phyloP scores from a whole-genome alignment of 495 filamentous ascomycete species.

The Hyaloscypha variabilis region DNA sequence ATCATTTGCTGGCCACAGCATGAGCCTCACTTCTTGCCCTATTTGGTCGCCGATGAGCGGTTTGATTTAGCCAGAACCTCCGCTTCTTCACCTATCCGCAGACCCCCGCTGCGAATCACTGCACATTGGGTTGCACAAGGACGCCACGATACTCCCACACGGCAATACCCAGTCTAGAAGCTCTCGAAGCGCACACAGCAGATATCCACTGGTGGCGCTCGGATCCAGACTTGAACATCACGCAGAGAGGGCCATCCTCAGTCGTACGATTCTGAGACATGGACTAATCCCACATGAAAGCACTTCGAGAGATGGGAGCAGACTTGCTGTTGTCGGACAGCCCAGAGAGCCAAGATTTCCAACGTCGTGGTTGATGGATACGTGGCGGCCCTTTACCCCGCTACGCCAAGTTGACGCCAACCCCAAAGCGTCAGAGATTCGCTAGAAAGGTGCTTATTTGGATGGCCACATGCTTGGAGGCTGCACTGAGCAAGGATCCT shows the following conservation, averaged over 20 bases:
- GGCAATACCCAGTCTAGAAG: not conserved
- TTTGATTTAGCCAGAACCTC: not conserved
- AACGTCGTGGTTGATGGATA: not conserved
- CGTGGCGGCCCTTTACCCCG: constrained; percentile 11
- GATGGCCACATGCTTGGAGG: not conserved
- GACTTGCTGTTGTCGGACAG: not conserved
- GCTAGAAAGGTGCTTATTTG: not conserved
- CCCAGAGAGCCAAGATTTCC: not conserved
- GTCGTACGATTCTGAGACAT: constrained; percentile 20
- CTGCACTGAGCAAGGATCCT: not conserved
- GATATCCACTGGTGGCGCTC: not conserved
- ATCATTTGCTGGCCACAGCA: not conserved
- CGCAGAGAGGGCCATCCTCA: not conserved
- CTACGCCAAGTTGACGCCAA: too few species aligned
- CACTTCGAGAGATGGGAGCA: not conserved
- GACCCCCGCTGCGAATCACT: not conserved
- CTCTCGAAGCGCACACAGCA: not conserved
- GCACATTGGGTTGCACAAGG: not conserved
- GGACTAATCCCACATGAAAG: not conserved
- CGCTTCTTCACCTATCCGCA: not conserved
- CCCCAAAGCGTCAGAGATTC: not conserved
- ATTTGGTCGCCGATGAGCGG: not conserved
- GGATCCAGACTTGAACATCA: constrained; percentile 1
- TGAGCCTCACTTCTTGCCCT: not conserved
- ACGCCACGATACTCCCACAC: constrained; percentile 2